Base-by-base conservation (phyloP, 805 yeast species). In the Blastobotrys americana region DNA sequence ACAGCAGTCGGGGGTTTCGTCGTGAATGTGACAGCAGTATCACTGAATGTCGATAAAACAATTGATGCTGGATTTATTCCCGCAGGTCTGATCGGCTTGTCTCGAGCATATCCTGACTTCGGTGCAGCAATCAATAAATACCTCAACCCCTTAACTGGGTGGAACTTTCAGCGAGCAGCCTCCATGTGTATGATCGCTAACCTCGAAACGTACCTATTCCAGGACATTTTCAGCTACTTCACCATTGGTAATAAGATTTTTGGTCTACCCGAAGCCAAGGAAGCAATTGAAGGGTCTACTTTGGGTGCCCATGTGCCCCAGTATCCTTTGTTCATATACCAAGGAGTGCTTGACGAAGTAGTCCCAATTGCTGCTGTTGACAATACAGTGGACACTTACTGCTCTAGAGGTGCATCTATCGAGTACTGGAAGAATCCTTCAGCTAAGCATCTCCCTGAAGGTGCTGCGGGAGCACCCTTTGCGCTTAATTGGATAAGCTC, bases 1-100 rank as follows among this genome's bases (percentile, higher is more conserved):
- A 49, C 48, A 16, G 59, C 61, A 3, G 34, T 56, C 21, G 58
- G 57, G 9, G 58, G 58, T 9, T 46, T 47, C 17, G 53, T 55
- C 13, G 50, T 45, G 13, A 50, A 56, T 34, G 20, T 53, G 28
- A 49, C 53, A 4, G 53, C 50, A 17, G 45, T 47, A 1, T 45
- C 49, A 13, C 17, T 41, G 18, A 22, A 39, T 13, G 47, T 48
- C 37, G 50, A 55, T 42, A 48, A 44, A 5, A 47, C 47, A 8
- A n/a, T 47, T 9, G 46, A 39, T 20, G 48, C 55, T 15, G 59
- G 55, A 5, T 53, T 55, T 35, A 39, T 50, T 9, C 52, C 55
- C 9, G 50, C 55, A 9, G 59, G 58, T 10, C n/a, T 55, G 28
- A 17, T 48, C 16, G 60, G 60, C 34, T 37, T 56, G n/a, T 48